Base-by-base conservation (phyloP, 495 filamentous ascomycete genomes). In the Aspergillus cavernicola region DNA sequence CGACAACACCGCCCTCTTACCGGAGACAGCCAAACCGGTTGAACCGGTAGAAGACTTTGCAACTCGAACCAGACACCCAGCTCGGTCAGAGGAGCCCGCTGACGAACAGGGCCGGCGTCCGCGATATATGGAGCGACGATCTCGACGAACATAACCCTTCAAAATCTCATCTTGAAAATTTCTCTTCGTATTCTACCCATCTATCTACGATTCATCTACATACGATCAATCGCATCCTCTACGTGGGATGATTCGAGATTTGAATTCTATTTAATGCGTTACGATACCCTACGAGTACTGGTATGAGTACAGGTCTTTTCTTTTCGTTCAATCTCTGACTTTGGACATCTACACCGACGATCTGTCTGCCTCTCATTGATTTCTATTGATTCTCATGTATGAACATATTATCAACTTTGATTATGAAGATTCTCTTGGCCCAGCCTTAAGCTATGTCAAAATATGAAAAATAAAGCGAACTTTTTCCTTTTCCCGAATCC, bases 101-200 rank as follows among this genome's bases (percentile, higher is more conserved):
- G 61, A 64, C 24, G 46, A 61, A 31, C 47, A 57, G 35, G 55
- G 45, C 16, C 66, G 71, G 19, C 60, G 66, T 29, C 67, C 70
- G 2, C 49, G 73, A n/a, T 72, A 74, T 49, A 65, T 72, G 60
- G 64, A 71, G 18, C 66, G 73, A 20, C 64, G 67, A 12, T 59
- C 69, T 51, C 64, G 70, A 3, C 55, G 71, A 19, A 56, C 35
- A 1, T 71, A 31, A 63, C 24, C 37, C 24, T 36, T 49, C 28
- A 28, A 18, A n/a, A 24, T 38, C 12, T 23, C 26, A 16, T 46
- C 11, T 18, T 16, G 26, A 29, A 9, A 5, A 9, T 5, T 5
- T 4, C 26, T 9, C 2, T 42, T 42, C 20, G 15, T 13, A n/a
- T 20, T 16, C 29, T 19, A 16, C 3, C 13, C 37, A 15, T 24